These are phyloP conservation scores for Cubamyces lactineus DNA, from an alignment of 768 basidiomycete species.

Conservation along the genomic window DNA sequence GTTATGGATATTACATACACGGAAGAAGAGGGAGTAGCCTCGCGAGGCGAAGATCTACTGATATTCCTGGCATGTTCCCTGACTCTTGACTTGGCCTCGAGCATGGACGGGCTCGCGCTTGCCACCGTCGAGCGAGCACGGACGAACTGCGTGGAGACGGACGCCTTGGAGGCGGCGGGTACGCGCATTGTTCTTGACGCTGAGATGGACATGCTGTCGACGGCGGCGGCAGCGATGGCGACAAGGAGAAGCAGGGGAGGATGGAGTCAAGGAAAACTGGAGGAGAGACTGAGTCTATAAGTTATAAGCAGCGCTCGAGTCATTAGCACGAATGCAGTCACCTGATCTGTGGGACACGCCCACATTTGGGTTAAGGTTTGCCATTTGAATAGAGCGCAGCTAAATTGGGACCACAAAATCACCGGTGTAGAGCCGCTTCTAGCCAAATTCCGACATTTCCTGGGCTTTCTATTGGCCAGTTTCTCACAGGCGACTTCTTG, in stretches of 20 bases:
- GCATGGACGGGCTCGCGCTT: slow-evolving; percentile 48
- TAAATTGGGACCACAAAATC: not conserved
- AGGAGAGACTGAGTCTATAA: slow-evolving; percentile 18
- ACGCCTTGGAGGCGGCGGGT: slow-evolving; percentile 42
- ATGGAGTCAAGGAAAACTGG: slow-evolving; percentile 22
- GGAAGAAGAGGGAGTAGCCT: slow-evolving; percentile 63
- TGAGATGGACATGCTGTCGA: slow-evolving; percentile 25
- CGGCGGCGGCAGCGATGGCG: slow-evolving; percentile 14
- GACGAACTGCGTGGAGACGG: slow-evolving; percentile 40
- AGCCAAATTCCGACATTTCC: not conserved
- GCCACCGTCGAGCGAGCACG: slow-evolving; percentile 56
- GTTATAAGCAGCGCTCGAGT: slow-evolving; percentile 25
- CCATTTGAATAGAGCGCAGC: too few species aligned
- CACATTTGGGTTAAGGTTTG: not conserved
- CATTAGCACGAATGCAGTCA: slow-evolving; percentile 14
- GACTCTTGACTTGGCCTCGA: slow-evolving; percentile 83
- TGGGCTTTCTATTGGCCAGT: slow-evolving; percentile 4
- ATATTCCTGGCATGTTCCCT: slow-evolving; percentile 76
- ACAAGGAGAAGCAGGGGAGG: slow-evolving; percentile 15
- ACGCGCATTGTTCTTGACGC: slow-evolving; percentile 46
- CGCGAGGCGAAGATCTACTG: slow-evolving; percentile 64
- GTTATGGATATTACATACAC: slow-evolving; percentile 48
- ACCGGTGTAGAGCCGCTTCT: not conserved
- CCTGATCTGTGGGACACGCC: slow-evolving; percentile 2
- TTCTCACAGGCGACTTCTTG: not conserved